A percentile compares a stretch with the other conserved stretches of the same genome.
Evolutionary conservation across 805 yeast species (phyloP).

Genomic region (Zygosaccharomyces pseudorouxii): DNA sequence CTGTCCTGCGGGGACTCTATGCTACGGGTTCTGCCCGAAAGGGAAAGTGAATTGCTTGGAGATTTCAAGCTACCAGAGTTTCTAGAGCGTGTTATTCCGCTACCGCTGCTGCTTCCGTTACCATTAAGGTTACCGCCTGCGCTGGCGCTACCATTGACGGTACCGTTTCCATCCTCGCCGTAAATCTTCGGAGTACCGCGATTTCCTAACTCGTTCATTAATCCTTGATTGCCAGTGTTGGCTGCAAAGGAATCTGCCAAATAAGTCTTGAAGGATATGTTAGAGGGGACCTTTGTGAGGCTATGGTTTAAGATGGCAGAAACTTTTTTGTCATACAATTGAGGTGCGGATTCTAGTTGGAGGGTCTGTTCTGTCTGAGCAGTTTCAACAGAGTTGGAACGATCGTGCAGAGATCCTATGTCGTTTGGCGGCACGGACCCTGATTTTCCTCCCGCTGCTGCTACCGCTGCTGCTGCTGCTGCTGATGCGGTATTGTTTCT

Average conservation of each 20-base stretch:
- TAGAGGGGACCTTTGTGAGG: slow-evolving; percentile 67
- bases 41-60: slow-evolving; percentile 20
- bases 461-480: slow-evolving; percentile 10
- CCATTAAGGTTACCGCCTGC: background rate
- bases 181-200: slow-evolving; percentile 8
- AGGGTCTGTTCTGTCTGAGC: slow-evolving; percentile 45
- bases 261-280: slow-evolving; percentile 70
- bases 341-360: slow-evolving; percentile 69
- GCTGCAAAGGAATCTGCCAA: slow-evolving; percentile 61
- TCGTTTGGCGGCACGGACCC: slow-evolving; percentile 15
- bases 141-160: background rate
- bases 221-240: slow-evolving; percentile 23
- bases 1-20: slow-evolving; percentile 37
- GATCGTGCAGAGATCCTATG: slow-evolving; percentile 31
- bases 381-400: slow-evolving; percentile 57
- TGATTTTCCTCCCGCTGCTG: slow-evolving; percentile 7
- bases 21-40: slow-evolving; percentile 15
- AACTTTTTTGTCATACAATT: slow-evolving; percentile 73
- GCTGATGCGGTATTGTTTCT: slow-evolving; percentile 41
- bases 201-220: slow-evolving; percentile 8
- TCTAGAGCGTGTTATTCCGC: slow-evolving; percentile 16
- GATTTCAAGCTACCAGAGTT: slow-evolving; percentile 13
- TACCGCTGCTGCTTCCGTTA: background rate
- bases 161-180: slow-evolving; percentile 7
- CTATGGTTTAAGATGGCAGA: slow-evolving; percentile 69